Base-by-base conservation (phyloP, 2,329 filamentous ascomycete species). In the Xylariaceae sp. region DNA sequence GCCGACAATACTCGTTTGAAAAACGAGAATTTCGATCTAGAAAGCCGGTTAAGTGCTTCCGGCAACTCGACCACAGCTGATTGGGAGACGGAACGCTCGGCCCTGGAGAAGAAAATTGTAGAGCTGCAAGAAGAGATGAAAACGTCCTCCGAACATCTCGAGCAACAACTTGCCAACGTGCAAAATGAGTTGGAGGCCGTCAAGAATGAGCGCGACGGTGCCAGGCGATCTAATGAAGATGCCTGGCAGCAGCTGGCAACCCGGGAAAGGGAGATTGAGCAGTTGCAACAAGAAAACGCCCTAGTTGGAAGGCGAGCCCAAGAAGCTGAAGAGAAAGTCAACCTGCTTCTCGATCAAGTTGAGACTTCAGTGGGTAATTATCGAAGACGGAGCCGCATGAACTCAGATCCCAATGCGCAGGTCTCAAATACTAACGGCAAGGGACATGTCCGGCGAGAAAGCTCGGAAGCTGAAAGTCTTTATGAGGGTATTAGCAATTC, bases 331-430 rank as follows among this genome's bases (percentile, higher is more conserved):
- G 85, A 89, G 61, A 95, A 95, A 67, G 94, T 99, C 27, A 89
- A 89, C 34, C 81, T 96, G 66, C 83, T 99, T 48, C 84, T 99
- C 9, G 91, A 97, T 70, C 92, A 97, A 68, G 91, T 99, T 39
- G 92, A 95, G 71, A 84, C 85, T 41, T 95, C 90, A 3, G 94
- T 99, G 12, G 91, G 94, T 72, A 95, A 89, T 69, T 97, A 97
- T 72, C 88, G 94, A 53, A 88, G 94, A 41, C 90, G 81, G 56
- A 86, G 82, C 63, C 80, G 85, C 40, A 77, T 77, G 66, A 79
- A 72, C 46, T 80, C 76, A 45, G 83, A 75, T 54, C 73, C 75
- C 59, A 69, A 47, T 70, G 74, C 50, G 65, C 71, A 32, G 64
- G 68, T 50, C 66, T 71, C 64, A 4, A 64, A 50, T 40, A 49